Conservation (phyloP, 176 grass and related monocot species). For the Oryza officinalis region DNA sequence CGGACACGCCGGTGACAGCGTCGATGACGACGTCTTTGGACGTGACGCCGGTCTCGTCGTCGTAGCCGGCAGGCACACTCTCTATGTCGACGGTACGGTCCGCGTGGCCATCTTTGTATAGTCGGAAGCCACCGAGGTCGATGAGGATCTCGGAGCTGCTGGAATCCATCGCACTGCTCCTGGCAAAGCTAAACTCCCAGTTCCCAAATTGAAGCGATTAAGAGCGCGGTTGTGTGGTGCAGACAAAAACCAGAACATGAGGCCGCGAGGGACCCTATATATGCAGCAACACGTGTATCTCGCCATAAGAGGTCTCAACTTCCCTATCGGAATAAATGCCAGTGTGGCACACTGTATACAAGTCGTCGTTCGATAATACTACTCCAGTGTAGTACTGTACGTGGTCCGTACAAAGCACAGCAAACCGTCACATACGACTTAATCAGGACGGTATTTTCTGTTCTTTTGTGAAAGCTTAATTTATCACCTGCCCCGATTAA, state of each 20-base stretch:
- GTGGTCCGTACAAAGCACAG: too few species aligned
- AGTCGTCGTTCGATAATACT: too few species aligned
- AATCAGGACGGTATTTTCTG: too few species aligned
- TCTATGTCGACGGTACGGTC: neutral
- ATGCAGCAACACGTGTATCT: neutral
- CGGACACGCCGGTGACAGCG: constrained; percentile 29
- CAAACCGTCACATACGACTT: too few species aligned
- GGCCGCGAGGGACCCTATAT: neutral
- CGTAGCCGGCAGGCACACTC: constrained; percentile 32
- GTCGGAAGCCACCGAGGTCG: neutral
- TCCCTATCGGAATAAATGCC: too few species aligned
- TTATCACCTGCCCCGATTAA: too few species aligned
- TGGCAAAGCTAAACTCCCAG: neutral
- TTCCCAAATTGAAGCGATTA: neutral
- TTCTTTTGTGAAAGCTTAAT: too few species aligned
- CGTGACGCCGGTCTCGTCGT: constrained; percentile 36
- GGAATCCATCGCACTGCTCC: constrained; percentile 27
- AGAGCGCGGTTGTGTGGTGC: neutral
- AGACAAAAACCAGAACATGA: neutral
- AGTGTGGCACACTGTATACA: too few species aligned
- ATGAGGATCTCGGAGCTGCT: constrained; percentile 18
- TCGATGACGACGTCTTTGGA: constrained; percentile 45
- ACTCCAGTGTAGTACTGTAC: too few species aligned
- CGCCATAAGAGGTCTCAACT: neutral
- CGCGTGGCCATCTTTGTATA: constrained; percentile 35